phyloP scores from a whole-genome alignment of 2,329 filamentous ascomycete species.

The Trichoderma sp. region DNA sequence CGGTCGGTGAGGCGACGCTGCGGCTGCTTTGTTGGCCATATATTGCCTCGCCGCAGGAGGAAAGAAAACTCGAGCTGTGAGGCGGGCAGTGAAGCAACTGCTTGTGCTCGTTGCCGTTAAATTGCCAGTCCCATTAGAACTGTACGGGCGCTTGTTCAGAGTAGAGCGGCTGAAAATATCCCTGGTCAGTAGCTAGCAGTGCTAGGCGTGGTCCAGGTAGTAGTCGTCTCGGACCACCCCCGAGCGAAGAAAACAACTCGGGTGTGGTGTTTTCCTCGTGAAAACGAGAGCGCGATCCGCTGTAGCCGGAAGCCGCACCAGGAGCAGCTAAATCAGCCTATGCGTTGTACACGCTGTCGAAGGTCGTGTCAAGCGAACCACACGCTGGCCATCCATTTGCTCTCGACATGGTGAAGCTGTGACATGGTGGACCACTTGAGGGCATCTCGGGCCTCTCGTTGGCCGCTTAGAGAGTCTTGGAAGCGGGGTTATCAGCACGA shows the following conservation, averaged over 20 bases:
- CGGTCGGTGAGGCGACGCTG: conserved; percentile 1
- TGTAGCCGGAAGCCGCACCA: conserved; percentile 8
- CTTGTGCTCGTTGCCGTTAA: not conserved
- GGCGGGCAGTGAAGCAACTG: not conserved
- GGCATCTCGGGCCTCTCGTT: conserved; percentile 15
- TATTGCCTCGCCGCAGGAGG: not conserved
- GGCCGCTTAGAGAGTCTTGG: conserved; percentile 4
- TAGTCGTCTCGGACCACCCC: not conserved
- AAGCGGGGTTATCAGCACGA: conserved; percentile 18
- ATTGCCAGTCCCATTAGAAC: not conserved
- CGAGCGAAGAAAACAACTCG: conserved; percentile 14
- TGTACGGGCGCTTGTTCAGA: not conserved
- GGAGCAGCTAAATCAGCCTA: conserved; percentile 9
- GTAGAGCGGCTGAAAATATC: not conserved
- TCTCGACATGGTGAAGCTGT: conserved; percentile 13
- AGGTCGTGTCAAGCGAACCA: conserved; percentile 15
- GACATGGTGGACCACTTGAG: conserved; percentile 14
- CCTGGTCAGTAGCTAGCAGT: not conserved
- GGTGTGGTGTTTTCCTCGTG: conserved; percentile 5
- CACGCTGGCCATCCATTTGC: conserved; percentile 6
- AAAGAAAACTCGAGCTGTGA: not conserved
- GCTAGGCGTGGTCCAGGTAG: not conserved
- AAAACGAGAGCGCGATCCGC: not conserved
- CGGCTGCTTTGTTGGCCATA: not conserved
- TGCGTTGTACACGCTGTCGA: conserved; percentile 17